Evolutionary conservation across 108 stramenopile genomes (phyloP).

Genomic region (Cylindrotheca fusiformis): DNA sequence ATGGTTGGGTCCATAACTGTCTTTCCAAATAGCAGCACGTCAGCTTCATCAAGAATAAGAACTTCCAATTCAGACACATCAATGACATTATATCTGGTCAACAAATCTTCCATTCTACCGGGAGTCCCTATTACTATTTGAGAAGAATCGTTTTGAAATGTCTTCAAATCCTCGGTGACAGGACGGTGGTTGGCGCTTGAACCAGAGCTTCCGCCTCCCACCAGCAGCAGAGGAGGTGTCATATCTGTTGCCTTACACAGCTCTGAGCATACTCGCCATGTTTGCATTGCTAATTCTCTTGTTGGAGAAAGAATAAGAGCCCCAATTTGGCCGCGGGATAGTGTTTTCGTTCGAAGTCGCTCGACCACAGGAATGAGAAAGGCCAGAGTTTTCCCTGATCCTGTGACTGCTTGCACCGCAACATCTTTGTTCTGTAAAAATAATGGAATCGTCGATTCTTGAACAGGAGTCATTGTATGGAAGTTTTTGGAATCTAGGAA

Average conservation of each 20-base stretch:
- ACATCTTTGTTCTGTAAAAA: conserved; percentile 96
- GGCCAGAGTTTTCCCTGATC: conserved; percentile 97
- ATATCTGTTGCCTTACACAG: conserved; percentile 50
- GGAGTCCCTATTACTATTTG: conserved; percentile 96
- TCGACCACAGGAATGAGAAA: conserved; percentile 94
- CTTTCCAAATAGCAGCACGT: conserved; percentile 66
- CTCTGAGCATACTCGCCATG: conserved; percentile 62
- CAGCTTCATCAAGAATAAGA: conserved; percentile 96
- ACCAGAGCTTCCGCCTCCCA: conserved; percentile 57
- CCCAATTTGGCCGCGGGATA: conserved; percentile 63
- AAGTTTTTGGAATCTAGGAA: conserved; percentile 71
- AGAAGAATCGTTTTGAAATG: conserved; percentile 59
- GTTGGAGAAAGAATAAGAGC: conserved; percentile 91
- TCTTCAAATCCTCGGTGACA: conserved; percentile 75
- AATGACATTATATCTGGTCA: conserved; percentile 77
- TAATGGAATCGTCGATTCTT: conserved; percentile 93
- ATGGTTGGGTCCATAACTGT: conserved; percentile 85
- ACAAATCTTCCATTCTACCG: conserved; percentile 92
- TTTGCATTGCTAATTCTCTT: conserved; percentile 95
- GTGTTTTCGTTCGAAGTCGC: conserved; percentile 60
- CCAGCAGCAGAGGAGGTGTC: conserved; percentile 65
- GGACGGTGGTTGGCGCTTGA: conserved; percentile 43
- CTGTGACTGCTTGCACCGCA: conserved; percentile 96
- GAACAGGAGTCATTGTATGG: conserved; percentile 85
- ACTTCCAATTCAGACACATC: conserved; percentile 83